phyloP scores from a whole-genome alignment of 192 early-diverging fungal genomes.

The Coemansia biformis region DNA sequence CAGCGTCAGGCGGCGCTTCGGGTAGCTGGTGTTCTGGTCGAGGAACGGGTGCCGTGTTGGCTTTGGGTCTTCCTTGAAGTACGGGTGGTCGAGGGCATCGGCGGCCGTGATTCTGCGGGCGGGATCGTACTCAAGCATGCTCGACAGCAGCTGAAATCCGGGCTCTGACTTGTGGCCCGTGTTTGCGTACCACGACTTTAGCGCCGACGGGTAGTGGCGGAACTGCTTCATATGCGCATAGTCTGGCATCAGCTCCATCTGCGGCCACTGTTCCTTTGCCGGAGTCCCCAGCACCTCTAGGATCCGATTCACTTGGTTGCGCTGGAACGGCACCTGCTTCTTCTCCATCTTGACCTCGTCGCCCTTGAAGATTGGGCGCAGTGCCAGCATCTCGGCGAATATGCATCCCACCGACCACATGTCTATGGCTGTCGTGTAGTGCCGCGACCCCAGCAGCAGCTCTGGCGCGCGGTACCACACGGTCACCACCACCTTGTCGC shows the following conservation, averaged over 20 bases:
- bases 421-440: slow-evolving; percentile 83
- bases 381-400: slow-evolving; percentile 81
- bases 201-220: slow-evolving; percentile 52
- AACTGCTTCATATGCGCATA: slow-evolving; percentile 58
- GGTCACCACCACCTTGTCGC: slow-evolving; percentile 86
- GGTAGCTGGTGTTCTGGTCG: slow-evolving; percentile 46
- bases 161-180: slow-evolving; percentile 52
- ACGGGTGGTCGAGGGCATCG: slow-evolving; percentile 74
- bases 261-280: slow-evolving; percentile 71
- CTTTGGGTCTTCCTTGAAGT: slow-evolving; percentile 66
- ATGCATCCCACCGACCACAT: slow-evolving; percentile 85
- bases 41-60: slow-evolving; percentile 44
- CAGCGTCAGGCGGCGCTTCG: slow-evolving; percentile 44
- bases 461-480: slow-evolving; percentile 97
- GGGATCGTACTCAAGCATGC: slow-evolving; percentile 79
- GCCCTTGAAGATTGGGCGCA: slow-evolving; percentile 85
- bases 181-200: slow-evolving; percentile 30
- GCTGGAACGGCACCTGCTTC: slow-evolving; percentile 78
- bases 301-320: slow-evolving; percentile 79
- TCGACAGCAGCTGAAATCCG: slow-evolving; percentile 65
- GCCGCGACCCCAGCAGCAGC: slow-evolving; percentile 77
- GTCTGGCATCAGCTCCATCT: slow-evolving; percentile 66
- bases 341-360: slow-evolving; percentile 84
- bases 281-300: slow-evolving; percentile 86
- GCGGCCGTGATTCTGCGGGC: slow-evolving; percentile 66